Conservation (phyloP, 257 asterid genomes). For the Forsythia suspensa region DNA sequence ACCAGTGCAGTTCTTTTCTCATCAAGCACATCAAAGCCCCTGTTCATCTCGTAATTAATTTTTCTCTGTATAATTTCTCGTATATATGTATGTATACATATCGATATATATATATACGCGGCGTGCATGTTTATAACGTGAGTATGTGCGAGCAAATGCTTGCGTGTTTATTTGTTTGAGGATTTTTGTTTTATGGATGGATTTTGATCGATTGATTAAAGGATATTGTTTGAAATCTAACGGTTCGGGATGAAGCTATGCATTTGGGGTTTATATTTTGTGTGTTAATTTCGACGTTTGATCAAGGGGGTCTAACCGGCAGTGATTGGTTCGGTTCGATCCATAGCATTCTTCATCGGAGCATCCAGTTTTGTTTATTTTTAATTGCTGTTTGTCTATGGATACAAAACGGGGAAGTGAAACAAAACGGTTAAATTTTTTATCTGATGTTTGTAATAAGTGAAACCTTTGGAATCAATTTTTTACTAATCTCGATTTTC, state of each 20-base stretch:
- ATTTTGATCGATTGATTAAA: not conserved
- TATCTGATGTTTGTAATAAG: not conserved
- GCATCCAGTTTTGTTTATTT: not conserved
- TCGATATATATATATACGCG: not conserved
- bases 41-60: slow-evolving; percentile 55
- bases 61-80: not conserved
- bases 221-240: not conserved
- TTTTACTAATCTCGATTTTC: not conserved
- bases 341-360: not conserved
- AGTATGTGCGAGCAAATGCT: not conserved
- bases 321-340: slow-evolving; percentile 13
- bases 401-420: not conserved
- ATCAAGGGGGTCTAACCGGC: not conserved
- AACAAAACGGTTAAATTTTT: not conserved
- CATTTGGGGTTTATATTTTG: slow-evolving; percentile 1
- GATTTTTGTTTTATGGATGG: slow-evolving; percentile 4
- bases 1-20: slow-evolving; percentile 69
- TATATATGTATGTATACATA: not conserved
- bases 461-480: not conserved
- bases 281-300: not conserved
- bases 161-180: not conserved
- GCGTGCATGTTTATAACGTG: not conserved
- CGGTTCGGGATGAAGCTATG: not conserved
- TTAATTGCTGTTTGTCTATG: not conserved
- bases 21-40: slow-evolving; percentile 73